Evolutionary conservation across 208 protist genomes (phyloP).

Genomic region (Tetramitus jugosus): DNA sequence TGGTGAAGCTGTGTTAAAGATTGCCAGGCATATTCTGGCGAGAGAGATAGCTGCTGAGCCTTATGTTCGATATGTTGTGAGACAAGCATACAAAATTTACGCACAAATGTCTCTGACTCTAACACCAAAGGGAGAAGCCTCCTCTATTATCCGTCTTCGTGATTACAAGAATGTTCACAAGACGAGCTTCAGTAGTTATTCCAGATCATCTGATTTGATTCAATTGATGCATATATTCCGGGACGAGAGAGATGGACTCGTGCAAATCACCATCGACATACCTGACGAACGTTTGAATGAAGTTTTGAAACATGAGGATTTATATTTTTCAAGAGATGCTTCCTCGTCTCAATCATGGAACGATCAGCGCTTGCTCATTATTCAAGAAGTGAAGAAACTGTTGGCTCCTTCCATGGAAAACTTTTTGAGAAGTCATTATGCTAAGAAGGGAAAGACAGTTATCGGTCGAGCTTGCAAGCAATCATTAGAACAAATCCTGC

Average conservation of each 20-base stretch:
- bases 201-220: background rate
- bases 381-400: conserved; percentile 23
- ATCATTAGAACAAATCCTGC: background rate
- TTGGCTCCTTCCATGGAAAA: conserved; percentile 13
- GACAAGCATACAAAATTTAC: conserved; percentile 21
- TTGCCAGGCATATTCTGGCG: conserved; percentile 24
- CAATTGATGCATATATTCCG: conserved; percentile 33
- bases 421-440: conserved; percentile 25
- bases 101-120: conserved; percentile 19
- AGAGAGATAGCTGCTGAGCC: conserved; percentile 36
- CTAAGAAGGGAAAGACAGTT: background rate
- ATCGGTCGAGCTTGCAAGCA: background rate
- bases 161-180: background rate
- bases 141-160: background rate
- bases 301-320: background rate
- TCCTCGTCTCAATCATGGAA: conserved; percentile 28
- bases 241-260: conserved; percentile 31
- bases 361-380: conserved; percentile 26
- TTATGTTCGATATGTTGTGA: conserved; percentile 18
- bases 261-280: conserved; percentile 26
- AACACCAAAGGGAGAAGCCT: conserved; percentile 29
- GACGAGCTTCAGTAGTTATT: background rate
- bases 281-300: conserved; percentile 5
- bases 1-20: conserved; percentile 12
- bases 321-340: conserved; percentile 23